Percentiles rank a stretch among this genome's conserved stretches.
Conservation (phyloP, 192 early-diverging fungal genomes). For the Chytriomyces sp. region DNA sequence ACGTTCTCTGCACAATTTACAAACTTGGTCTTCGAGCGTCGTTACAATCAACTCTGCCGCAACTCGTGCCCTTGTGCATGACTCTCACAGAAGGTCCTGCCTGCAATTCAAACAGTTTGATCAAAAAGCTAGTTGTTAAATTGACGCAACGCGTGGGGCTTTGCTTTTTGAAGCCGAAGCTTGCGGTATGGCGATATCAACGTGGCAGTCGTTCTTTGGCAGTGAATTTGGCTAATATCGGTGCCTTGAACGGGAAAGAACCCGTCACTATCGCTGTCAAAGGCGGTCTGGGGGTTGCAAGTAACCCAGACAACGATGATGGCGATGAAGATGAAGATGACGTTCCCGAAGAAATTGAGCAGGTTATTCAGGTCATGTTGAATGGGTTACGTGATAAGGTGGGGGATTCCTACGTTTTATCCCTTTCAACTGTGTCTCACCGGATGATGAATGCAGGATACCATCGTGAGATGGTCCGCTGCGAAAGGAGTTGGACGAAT, state of each 20-base stretch:
- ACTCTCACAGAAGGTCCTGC: slow-evolving; percentile 34
- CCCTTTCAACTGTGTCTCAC: background rate
- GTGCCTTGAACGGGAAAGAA: background rate
- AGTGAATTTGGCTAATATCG: slow-evolving; percentile 54
- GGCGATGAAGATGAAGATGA: slow-evolving; percentile 71
- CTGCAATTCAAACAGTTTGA: slow-evolving; percentile 68
- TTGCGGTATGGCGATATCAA: slow-evolving; percentile 73
- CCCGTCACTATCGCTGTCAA: background rate
- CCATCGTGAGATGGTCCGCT: slow-evolving; percentile 96
- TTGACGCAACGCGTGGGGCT: slow-evolving; percentile 83
- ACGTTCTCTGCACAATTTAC: slow-evolving; percentile 69
- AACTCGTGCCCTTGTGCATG: slow-evolving; percentile 34
- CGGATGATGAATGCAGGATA: slow-evolving; percentile 58
- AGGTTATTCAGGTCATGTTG: slow-evolving; percentile 82
- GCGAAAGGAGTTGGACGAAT: slow-evolving; percentile 96
- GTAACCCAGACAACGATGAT: slow-evolving; percentile 18
- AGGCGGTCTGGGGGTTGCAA: background rate
- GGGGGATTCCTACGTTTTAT: slow-evolving; percentile 8
- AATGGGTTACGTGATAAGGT: slow-evolving; percentile 80
- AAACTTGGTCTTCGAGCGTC: slow-evolving; percentile 71
- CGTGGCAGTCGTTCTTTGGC: slow-evolving; percentile 67
- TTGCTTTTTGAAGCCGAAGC: slow-evolving; percentile 73
- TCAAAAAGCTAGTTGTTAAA: slow-evolving; percentile 83
- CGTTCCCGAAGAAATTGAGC: slow-evolving; percentile 82
- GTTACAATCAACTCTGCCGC: slow-evolving; percentile 57